Percentiles rank a stretch among this genome's conserved stretches.
Conservation (phyloP, 2,329 filamentous ascomycete species). For the Alternaria atra region DNA sequence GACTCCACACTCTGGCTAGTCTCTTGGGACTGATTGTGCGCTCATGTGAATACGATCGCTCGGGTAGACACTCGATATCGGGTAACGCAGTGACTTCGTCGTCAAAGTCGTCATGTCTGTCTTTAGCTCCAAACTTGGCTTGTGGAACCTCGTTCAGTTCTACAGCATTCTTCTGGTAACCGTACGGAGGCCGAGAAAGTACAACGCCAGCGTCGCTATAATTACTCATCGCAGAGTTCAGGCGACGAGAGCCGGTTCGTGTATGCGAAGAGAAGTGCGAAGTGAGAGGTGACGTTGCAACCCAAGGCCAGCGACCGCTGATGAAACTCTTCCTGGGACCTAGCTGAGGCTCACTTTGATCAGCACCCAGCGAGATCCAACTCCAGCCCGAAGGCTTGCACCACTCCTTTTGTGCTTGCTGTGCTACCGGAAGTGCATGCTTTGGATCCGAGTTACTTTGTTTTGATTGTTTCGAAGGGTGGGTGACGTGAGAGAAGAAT, state of each 20-base stretch:
- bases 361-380: conserved; percentile 8
- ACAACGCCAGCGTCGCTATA: conserved; percentile 17
- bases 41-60: conserved; percentile 15
- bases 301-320: conserved; percentile 17
- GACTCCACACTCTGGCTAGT: conserved; percentile 1
- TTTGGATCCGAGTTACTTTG: neutral
- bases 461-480: conserved; percentile 10
- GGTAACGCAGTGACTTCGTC: conserved; percentile 26
- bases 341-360: neutral
- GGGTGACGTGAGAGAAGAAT: conserved; percentile 18
- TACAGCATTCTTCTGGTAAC: neutral
- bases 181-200: conserved; percentile 15
- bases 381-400: conserved; percentile 17
- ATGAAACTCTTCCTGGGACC: conserved; percentile 13
- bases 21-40: neutral
- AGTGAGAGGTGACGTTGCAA: conserved; percentile 3
- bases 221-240: conserved; percentile 20
- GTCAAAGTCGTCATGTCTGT: neutral
- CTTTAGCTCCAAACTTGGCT: neutral
- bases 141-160: conserved; percentile 8
- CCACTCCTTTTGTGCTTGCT: conserved; percentile 11
- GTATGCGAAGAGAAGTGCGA: conserved; percentile 10
- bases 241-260: conserved; percentile 7
- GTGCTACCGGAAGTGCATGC: neutral
- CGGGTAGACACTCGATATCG: conserved; percentile 27